Conservation (phyloP, 352 stramenopile genomes). For the Globisporangium megalacanthum region DNA sequence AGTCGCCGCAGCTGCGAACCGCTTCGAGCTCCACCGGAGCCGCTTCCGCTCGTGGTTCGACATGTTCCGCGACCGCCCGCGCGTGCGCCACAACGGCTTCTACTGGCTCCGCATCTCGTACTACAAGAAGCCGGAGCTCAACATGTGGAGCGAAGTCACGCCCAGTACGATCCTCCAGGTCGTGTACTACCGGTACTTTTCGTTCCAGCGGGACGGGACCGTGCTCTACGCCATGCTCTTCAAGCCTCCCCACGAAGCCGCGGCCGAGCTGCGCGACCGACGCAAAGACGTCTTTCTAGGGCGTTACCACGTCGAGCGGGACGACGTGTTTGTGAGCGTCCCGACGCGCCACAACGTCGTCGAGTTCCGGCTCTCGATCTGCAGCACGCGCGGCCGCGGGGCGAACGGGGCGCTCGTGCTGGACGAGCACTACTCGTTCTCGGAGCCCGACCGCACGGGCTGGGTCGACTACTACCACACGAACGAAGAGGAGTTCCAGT, state of each 20-base stretch:
- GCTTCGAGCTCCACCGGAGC: constrained; percentile 39
- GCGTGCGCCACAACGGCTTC: constrained; percentile 76
- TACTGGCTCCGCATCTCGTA: constrained; percentile 76
- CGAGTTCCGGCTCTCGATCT: constrained; percentile 61
- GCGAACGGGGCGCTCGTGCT: constrained; percentile 60
- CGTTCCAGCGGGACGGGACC: constrained; percentile 64
- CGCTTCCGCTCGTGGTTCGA: constrained; percentile 63
- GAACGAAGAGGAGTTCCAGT: constrained; percentile 68
- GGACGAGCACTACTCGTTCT: constrained; percentile 69
- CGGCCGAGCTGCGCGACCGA: constrained; percentile 19
- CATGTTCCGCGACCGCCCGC: constrained; percentile 65
- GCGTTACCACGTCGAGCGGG: constrained; percentile 55
- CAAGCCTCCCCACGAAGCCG: constrained; percentile 53
- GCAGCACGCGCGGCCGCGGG: constrained; percentile 27
- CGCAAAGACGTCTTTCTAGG: constrained; percentile 47
- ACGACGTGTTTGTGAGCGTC: constrained; percentile 64
- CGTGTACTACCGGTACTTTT: constrained; percentile 83
- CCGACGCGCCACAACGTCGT: constrained; percentile 62
- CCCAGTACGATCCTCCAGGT: constrained; percentile 71
- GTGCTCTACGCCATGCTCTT: constrained; percentile 80
- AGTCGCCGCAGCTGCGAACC: constrained; percentile 31
- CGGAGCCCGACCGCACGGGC: constrained; percentile 53
- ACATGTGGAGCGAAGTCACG: constrained; percentile 74
- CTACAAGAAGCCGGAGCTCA: constrained; percentile 84
- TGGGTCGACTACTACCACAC: constrained; percentile 72